Evolutionary conservation across 768 basidiomycete genomes (phyloP), one percentile per base, ranked within the genome.

Genomic region (Suillus americanus): DNA sequence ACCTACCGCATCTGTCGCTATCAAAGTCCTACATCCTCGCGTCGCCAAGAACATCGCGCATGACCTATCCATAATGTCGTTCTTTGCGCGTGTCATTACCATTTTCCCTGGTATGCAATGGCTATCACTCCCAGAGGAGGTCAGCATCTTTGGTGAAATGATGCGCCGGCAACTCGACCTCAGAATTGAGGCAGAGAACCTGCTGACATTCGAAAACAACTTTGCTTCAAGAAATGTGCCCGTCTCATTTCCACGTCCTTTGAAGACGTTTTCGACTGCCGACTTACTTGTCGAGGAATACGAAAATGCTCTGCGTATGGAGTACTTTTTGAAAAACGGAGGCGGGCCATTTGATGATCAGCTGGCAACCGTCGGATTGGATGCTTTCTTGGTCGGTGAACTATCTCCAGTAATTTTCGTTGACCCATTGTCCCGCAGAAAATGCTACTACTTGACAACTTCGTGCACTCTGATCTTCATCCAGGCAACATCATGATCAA

Each of bases 401-500:
- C 41, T 51, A 20, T 61, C 48, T 16, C 46, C 60, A 37, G 25
- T 38, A 5, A 12, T 48, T 66, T 61, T 57, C 65, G 41, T 62
- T 71, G 50, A 61, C 45, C 63, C 8, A 67, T 41, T 23, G 9
- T 28, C 20, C 37, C 41, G 20, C 70, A 98, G 94, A 95, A 98
- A 79, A 99, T 99, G 97, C 86, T 99, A 23, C 81, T 99, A 1
- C 81, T 99, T 53, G 97, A 99, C 77, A 99, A 99, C 77, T 99
- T 97, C 77, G 95, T 97, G 12, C 97, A 99, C 74, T 83, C 92
- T 4, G 93, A 94, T 73, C 85, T 94, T 25, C 93, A 94, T 74
- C 91, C 93, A 3, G 97, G 97, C 37, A 99, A 99, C 75, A 96
- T 98, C 77, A 92, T 97, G 89, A 87, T 99, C 80, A 97, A 97